Percentiles rank a stretch among this genome's conserved stretches.
Conservation (phyloP, 805 yeast genomes). For the Priceomyces castillae region DNA sequence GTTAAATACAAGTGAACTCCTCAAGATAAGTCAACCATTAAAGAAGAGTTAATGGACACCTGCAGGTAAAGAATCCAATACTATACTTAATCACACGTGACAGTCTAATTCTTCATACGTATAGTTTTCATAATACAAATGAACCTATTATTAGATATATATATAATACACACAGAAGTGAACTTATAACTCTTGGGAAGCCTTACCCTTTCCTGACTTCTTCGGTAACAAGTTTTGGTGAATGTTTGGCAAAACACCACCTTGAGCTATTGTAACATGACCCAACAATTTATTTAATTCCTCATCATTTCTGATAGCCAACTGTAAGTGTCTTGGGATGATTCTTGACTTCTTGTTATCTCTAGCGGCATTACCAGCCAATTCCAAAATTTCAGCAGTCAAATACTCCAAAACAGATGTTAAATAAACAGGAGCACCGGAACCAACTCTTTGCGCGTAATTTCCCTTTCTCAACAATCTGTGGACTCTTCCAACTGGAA, state of each 20-base stretch:
- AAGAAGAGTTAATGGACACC: too few species aligned
- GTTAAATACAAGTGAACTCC: too few species aligned
- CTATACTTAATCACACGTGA: too few species aligned
- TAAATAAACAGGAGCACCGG: conserved; percentile 52
- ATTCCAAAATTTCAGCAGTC: conserved; percentile 50
- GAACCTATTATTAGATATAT: conserved; percentile 2
- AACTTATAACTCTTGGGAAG: conserved; percentile 56
- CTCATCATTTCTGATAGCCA: conserved; percentile 53
- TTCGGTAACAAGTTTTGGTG: conserved; percentile 53
- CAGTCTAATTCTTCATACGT: not conserved
- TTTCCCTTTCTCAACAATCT: conserved; percentile 51
- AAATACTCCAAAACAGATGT: conserved; percentile 50
- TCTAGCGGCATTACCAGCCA: conserved; percentile 53
- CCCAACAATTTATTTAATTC: conserved; percentile 50
- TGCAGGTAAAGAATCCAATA: too few species aligned
- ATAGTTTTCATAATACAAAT: conserved; percentile 6
- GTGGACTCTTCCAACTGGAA: conserved; percentile 52
- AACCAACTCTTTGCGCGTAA: conserved; percentile 52
- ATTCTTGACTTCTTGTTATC: conserved; percentile 52
- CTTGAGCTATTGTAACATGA: conserved; percentile 50
- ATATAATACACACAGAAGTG: conserved; percentile 18
- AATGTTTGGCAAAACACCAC: conserved; percentile 53
- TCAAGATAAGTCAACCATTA: too few species aligned
- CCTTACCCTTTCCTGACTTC: conserved; percentile 51
- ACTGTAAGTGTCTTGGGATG: conserved; percentile 51